Percentiles rank a stretch among this genome's conserved stretches.
These are phyloP conservation scores for Bipolaris cookei DNA, from an alignment of 2,329 filamentous ascomycete species.

Conservation along the genomic window DNA sequence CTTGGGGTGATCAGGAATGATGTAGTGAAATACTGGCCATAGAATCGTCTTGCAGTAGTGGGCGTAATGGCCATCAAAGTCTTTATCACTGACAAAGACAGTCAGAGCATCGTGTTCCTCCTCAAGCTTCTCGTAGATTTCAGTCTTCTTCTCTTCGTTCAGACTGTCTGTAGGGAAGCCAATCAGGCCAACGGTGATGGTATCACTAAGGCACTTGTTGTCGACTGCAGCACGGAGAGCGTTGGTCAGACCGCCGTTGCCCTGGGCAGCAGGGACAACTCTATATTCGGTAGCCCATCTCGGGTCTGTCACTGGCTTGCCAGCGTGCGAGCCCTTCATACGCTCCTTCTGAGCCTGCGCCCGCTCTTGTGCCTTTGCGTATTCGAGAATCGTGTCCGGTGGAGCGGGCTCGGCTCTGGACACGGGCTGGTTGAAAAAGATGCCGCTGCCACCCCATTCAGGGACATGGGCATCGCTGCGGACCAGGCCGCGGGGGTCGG, in stretches of 20 bases:
- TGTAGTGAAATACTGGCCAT: slow-evolving; percentile 98
- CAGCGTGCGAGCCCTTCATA: slow-evolving; percentile 18
- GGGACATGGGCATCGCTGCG: slow-evolving; percentile 77
- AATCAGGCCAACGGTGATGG: slow-evolving; percentile 89
- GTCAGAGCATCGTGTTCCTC: slow-evolving; percentile 82
- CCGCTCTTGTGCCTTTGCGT: slow-evolving; percentile 58
- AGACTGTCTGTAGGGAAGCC: slow-evolving; percentile 93
- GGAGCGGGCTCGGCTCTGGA: slow-evolving; percentile 77
- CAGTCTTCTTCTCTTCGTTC: slow-evolving; percentile 74
- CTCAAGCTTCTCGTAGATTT: slow-evolving; percentile 81
- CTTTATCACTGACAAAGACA: slow-evolving; percentile 86
- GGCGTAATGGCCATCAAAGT: slow-evolving; percentile 92
- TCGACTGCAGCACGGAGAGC: slow-evolving; percentile 80
- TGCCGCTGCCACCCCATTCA: slow-evolving; percentile 71
- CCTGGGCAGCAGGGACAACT: slow-evolving; percentile 84
- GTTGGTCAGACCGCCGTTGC: slow-evolving; percentile 90
- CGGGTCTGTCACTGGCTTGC: slow-evolving; percentile 47
- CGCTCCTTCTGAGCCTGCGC: slow-evolving; percentile 38
- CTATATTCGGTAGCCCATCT: slow-evolving; percentile 77
- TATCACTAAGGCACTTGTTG: slow-evolving; percentile 72
- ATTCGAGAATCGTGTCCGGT: slow-evolving; percentile 76
- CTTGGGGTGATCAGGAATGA: slow-evolving; percentile 96
- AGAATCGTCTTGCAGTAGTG: slow-evolving; percentile 98
- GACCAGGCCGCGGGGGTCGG: slow-evolving; percentile 61
- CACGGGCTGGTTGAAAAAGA: slow-evolving; percentile 75